These are phyloP conservation scores for Lolium multiflorum DNA, from an alignment of 176 grass and related monocot species.

Conservation along the genomic window DNA sequence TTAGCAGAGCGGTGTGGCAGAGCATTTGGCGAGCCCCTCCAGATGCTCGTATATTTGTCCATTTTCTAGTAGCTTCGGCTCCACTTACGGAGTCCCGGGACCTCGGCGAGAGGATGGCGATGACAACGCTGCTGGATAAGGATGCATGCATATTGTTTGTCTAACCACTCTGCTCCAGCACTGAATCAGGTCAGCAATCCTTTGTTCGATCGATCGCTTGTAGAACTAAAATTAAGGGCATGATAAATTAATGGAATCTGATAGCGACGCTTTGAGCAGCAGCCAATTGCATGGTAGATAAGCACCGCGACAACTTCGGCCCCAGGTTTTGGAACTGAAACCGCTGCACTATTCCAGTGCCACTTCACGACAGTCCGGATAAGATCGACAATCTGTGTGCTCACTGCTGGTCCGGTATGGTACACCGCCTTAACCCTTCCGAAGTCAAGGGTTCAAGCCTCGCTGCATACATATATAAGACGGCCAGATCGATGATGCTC, in stretches of 20 bases:
- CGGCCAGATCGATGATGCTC: background rate
- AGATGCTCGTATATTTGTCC: no score
- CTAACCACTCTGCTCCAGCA: background rate
- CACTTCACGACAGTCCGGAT: background rate
- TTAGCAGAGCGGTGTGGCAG: no score
- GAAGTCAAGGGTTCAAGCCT: no score
- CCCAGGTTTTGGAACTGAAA: background rate
- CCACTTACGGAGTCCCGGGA: no score
- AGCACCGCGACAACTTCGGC: background rate
- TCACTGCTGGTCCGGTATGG: no score
- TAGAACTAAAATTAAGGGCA: background rate
- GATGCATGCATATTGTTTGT: background rate
- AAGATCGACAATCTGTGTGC: background rate
- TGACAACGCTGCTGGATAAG: background rate
- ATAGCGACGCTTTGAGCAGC: background rate
- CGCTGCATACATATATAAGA: conserved; percentile 25
- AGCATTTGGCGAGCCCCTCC: no score
- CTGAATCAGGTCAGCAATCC: background rate
- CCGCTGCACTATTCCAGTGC: background rate
- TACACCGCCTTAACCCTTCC: no score
- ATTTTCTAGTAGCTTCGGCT: no score
- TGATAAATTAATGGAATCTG: background rate
- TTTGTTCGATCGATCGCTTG: background rate
- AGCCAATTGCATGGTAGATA: background rate
- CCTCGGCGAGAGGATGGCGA: no score